Percentiles rank a stretch among this genome's conserved stretches.
phyloP scores from a whole-genome alignment of 176 grass and related monocot genomes.

The Juncus inflexus region DNA sequence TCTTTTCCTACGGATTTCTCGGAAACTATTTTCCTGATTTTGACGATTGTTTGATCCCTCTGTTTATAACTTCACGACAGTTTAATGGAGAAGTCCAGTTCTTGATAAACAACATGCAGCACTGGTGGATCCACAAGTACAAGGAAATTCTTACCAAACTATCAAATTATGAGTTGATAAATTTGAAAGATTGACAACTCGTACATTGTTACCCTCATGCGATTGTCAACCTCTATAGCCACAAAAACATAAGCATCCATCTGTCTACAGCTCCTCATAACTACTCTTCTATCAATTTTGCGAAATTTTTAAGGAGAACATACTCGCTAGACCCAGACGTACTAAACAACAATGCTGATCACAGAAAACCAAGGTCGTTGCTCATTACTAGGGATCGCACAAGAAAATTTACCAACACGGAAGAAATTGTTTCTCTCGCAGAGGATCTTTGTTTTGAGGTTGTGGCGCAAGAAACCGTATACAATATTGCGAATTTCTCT shows the following conservation, averaged over 20 bases:
- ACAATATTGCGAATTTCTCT: conserved; percentile 45
- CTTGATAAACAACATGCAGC: conserved; percentile 49
- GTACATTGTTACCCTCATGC: conserved; percentile 57
- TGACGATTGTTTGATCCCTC: conserved; percentile 71
- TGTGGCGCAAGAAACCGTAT: conserved; percentile 49
- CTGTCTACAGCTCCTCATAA: conserved; percentile 42
- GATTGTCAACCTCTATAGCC: conserved; percentile 56
- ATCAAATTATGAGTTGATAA: conserved; percentile 57
- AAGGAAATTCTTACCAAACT: conserved; percentile 42
- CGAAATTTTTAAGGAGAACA: conserved; percentile 32
- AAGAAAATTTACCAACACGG: conserved; percentile 52
- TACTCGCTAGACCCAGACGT: conserved; percentile 38
- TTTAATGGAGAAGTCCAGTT: conserved; percentile 66
- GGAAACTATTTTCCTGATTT: conserved; percentile 88
- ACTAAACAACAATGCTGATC: neutral
- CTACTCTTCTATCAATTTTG: conserved; percentile 59
- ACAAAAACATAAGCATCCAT: conserved; percentile 77
- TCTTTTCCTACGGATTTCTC: conserved; percentile 63
- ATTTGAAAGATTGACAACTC: conserved; percentile 39
- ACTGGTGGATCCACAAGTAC: conserved; percentile 67
- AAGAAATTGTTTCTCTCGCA: conserved; percentile 39
- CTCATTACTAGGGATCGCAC: conserved; percentile 57
- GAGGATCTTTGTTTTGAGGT: conserved; percentile 68
- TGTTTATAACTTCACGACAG: conserved; percentile 62
- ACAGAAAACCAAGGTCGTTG: conserved; percentile 49